A percentile compares a stretch with the other conserved stretches of the same genome.
These are phyloP conservation scores for Lyophyllum atratum DNA, from an alignment of 768 basidiomycete genomes.

Conservation along the genomic window DNA sequence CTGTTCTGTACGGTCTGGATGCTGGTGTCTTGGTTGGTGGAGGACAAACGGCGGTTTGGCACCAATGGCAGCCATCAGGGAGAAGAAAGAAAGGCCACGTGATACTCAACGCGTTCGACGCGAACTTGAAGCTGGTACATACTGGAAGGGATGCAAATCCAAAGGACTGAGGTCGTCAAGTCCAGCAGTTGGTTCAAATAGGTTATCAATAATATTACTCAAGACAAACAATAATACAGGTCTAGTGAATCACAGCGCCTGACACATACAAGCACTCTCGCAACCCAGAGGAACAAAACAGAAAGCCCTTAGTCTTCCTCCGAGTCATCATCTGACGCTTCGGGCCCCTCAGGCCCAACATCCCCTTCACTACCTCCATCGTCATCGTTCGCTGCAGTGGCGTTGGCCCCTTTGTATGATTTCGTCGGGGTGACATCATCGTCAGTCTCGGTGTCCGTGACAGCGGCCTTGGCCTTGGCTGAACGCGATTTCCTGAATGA, in stretches of 20 bases:
- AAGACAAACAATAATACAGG: background rate
- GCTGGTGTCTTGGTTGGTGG: constrained; percentile 25
- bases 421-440: background rate
- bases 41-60: constrained; percentile 18
- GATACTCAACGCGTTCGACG: background rate
- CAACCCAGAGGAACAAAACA: background rate
- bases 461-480: background rate
- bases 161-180: too few relatives aligned
- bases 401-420: background rate
- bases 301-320: background rate
- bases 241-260: background rate
- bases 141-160: too few relatives aligned
- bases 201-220: background rate
- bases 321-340: background rate
- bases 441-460: background rate
- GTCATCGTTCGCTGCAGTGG: background rate
- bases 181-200: background rate
- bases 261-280: background rate
- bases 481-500: constrained; percentile 10
- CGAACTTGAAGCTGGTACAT: background rate
- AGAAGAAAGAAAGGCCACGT: constrained; percentile 1
- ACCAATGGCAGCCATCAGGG: constrained; percentile 19
- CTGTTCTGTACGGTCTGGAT: constrained; percentile 9
- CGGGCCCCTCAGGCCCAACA: background rate
- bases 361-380: background rate